A percentile compares a stretch with the other conserved stretches of the same genome.
Conservation (phyloP, 148 eudicot genomes). For the Pouteria glomerata region DNA sequence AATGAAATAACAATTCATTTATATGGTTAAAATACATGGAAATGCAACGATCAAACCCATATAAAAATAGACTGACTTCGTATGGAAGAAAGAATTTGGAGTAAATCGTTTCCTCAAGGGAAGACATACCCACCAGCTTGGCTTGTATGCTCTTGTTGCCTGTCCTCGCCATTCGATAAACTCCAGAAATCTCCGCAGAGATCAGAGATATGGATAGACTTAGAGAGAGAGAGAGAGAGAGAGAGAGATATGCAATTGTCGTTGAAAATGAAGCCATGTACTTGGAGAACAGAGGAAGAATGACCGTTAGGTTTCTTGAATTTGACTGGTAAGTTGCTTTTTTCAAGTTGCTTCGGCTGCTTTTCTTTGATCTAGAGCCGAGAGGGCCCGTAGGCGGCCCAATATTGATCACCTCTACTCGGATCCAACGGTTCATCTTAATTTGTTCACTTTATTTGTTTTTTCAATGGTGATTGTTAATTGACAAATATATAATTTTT, state of each 20-base stretch:
- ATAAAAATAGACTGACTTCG: background rate
- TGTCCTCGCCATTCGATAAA: conserved; percentile 29
- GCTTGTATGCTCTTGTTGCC: conserved; percentile 55
- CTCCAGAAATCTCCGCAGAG: background rate
- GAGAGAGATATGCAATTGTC: background rate
- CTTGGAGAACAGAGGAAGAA: conserved; percentile 4
- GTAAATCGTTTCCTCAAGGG: conserved; percentile 1
- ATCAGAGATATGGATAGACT: background rate
- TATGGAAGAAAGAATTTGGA: background rate
- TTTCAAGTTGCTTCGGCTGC: no score
- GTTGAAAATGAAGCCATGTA: background rate
- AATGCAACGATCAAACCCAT: background rate
- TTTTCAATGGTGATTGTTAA: no score
- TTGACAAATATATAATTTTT: no score
- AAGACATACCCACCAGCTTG: conserved; percentile 67
- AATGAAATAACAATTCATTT: no score
- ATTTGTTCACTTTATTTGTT: no score
- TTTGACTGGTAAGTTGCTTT: conserved; percentile 28
- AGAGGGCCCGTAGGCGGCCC: no score
- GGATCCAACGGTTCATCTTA: no score
- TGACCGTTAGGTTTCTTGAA: conserved; percentile 18
- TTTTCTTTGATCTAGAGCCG: no score
- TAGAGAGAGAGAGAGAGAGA: background rate
- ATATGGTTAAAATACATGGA: no score
- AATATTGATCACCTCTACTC: no score